A percentile compares a stretch with the other conserved stretches of the same genome.
Conservation (phyloP, 2,329 filamentous ascomycete genomes). For the Fusarium udum region DNA sequence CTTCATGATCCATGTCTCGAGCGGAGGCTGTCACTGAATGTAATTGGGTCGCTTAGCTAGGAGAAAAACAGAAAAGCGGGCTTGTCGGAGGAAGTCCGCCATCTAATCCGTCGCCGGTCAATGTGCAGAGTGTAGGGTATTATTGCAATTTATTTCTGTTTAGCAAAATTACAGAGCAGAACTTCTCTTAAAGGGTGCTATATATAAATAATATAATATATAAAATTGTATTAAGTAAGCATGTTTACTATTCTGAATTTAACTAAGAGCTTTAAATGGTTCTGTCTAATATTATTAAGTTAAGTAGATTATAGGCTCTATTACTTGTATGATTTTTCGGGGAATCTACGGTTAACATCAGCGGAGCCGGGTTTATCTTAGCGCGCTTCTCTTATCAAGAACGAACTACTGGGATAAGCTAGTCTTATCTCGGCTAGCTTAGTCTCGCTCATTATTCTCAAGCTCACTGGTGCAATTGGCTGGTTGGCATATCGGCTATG, state of each 20-base stretch:
- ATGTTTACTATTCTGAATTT: rapidly evolving
- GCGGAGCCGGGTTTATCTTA: too few relatives aligned
- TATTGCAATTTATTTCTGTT: not conserved
- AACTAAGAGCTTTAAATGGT: rapidly evolving
- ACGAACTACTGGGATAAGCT: too few relatives aligned
- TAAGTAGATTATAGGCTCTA: too few relatives aligned
- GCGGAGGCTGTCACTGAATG: rapidly evolving
- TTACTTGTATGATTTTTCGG: too few relatives aligned
- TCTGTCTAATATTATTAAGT: too few relatives aligned
- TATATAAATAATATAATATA: not conserved
- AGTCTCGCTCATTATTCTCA: not conserved
- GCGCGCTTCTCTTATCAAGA: too few relatives aligned
- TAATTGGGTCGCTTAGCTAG: not conserved
- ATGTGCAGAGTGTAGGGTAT: not conserved
- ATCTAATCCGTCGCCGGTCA: not conserved
- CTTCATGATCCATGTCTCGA: not conserved
- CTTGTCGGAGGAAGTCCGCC: rapidly evolving
- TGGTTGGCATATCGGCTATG: not conserved
- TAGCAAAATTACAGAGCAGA: too few relatives aligned
- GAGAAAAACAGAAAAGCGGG: not conserved
- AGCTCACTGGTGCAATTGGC: not conserved
- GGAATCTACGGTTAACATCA: too few relatives aligned
- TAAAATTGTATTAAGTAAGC: rapidly evolving
- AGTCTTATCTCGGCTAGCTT: too few relatives aligned
- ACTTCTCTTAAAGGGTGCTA: not conserved